Evolutionary conservation across 2,329 filamentous ascomycete species (phyloP).

Genomic region (Cladophialophora bantiana): DNA sequence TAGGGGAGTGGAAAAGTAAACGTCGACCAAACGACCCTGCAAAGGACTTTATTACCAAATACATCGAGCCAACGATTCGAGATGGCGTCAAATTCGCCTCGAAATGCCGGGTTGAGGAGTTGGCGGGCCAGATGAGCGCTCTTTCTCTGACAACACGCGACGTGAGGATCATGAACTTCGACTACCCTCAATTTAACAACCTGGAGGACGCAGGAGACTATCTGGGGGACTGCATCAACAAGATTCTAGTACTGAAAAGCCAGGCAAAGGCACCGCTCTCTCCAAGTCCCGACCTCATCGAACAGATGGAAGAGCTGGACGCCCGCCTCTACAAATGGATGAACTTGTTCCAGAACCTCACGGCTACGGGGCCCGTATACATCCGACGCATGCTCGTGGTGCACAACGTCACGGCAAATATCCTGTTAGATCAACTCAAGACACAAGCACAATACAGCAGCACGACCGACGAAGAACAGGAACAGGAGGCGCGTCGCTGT

Average conservation of each 20-base stretch:
- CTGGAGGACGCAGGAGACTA: conserved; percentile 27
- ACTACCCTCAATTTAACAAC: conserved; percentile 18
- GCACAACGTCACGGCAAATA: conserved; percentile 28
- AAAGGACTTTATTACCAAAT: conserved; percentile 29
- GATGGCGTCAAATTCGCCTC: conserved; percentile 27
- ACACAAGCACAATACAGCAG: conserved; percentile 3
- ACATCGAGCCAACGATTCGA: conserved; percentile 31
- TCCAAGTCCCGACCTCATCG: conserved; percentile 13
- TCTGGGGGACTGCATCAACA: conserved; percentile 19
- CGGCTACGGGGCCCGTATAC: conserved; percentile 24
- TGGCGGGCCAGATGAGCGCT: conserved; percentile 20
- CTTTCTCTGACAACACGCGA: conserved; percentile 25
- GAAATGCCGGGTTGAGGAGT: conserved; percentile 16
- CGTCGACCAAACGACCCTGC: conserved; percentile 18
- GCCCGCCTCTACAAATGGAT: conserved; percentile 30
- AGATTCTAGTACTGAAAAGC: conserved; percentile 21
- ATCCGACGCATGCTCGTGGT: conserved; percentile 30
- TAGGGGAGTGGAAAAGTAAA: conserved; percentile 33
- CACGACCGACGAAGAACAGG: background rate
- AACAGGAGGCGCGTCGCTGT: conserved; percentile 5
- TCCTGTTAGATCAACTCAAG: conserved; percentile 27
- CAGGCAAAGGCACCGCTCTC: background rate
- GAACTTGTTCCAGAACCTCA: conserved; percentile 30
- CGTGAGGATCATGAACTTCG: conserved; percentile 21
- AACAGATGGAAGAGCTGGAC: conserved; percentile 25